Evolutionary conservation across 1,284 basidiomycete species (phyloP), one percentile per base, ranked within the genome.

Genomic region (Wolfiporia cocos): DNA sequence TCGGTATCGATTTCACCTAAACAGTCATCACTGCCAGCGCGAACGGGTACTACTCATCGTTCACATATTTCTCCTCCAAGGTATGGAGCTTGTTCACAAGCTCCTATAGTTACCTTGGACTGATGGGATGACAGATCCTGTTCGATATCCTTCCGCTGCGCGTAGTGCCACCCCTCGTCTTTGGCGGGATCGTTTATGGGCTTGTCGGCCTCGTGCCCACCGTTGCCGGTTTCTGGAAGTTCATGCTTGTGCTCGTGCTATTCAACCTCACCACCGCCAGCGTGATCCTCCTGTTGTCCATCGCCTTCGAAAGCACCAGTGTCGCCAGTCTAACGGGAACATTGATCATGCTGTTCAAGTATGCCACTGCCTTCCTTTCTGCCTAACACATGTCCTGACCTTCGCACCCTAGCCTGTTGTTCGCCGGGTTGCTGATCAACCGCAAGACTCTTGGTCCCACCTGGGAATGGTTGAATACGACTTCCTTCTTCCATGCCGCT

Each of bases 401-500:
- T 39, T 17, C 18, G 6, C n/a, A n/a, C 22, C n/a, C 19, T 42
- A 97, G 93, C 61, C 70, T 99, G 42, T 73, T 98, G 44, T 99
- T 98, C 66, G 94, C 94, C 4, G 95, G 95, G 4, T 68, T 98
- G 44, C 70, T 98, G 43, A 92, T 99, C 69, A 99, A 98, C 64
- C 81, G 92, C 37, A 88, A 94, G 52, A 83, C 86, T 19, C 79
- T 97, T 10, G 75, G 80, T 0, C 69, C 71, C 0, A 73, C 70
- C 29, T 69, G 95, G 37, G 80, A 78, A 44, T 96, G 92, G 90
- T 68, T 98, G 49, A 87, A 92, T 58, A 92, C 87, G 1, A 59
- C 91, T 11, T 95, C 92, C 3, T 98, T 98, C 75, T 98, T 96
- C 83, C 95, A 98, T 66, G 94, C 95, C n/a, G 95, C 89, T 0